phyloP scores from a whole-genome alignment of 2,329 filamentous ascomycete species.

The Diplodia corticola region DNA sequence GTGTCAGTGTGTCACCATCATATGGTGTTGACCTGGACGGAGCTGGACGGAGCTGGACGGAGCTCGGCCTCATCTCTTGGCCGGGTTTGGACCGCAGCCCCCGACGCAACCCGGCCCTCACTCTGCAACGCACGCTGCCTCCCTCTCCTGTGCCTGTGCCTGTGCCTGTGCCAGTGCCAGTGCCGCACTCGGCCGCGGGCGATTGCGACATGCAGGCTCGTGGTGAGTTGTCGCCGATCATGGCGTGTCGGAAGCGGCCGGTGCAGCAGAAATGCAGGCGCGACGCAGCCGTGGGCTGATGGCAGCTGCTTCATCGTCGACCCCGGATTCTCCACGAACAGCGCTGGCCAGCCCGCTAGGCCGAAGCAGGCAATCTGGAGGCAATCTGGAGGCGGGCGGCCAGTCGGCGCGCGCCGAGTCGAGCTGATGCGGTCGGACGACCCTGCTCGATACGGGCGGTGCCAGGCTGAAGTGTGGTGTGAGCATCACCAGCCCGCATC shows the following conservation, averaged over 20 bases:
- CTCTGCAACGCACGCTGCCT: not conserved
- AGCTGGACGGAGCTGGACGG: not conserved
- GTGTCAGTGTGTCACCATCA: no score
- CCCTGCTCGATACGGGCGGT: not conserved
- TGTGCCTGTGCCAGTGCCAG: not conserved
- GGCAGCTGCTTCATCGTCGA: not conserved
- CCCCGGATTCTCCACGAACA: conserved; percentile 14
- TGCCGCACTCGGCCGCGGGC: not conserved
- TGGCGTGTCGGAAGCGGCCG: not conserved
- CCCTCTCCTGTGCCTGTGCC: not conserved
- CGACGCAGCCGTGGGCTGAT: not conserved
- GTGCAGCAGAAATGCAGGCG: not conserved
- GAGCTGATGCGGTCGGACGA: conserved; percentile 15
- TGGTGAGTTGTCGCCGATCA: not conserved
- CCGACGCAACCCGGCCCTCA: not conserved
- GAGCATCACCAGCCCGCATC: conserved; percentile 16
- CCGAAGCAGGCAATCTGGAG: not conserved
- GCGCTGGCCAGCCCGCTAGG: not conserved
- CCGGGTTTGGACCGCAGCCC: not conserved
- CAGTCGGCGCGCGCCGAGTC: conserved; percentile 11
- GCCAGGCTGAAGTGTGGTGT: not conserved
- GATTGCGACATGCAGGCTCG: not conserved
- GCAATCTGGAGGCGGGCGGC: not conserved
- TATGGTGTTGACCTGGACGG: not conserved
- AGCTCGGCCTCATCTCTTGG: not conserved